Evolutionary conservation across 1,284 basidiomycete species (phyloP).

Genomic region (Ustilago hordei): DNA sequence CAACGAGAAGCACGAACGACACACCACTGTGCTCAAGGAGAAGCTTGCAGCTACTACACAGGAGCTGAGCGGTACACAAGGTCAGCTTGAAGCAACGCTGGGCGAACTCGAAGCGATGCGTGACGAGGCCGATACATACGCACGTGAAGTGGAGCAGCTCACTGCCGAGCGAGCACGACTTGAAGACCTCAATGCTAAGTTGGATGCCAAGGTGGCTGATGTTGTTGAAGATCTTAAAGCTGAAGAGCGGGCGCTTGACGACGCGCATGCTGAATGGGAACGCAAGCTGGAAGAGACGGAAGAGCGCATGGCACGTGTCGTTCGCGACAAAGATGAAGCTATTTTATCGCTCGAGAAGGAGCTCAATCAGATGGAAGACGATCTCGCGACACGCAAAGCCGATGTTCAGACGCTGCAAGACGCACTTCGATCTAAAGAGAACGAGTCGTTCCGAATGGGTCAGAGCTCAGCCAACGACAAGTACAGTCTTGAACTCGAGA

Average conservation of each 20-base stretch:
- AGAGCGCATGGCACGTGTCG: constrained; percentile 50
- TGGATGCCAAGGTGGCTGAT: constrained; percentile 65
- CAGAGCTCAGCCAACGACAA: constrained; percentile 84
- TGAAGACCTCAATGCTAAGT: constrained; percentile 55
- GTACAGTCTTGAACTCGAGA: constrained; percentile 89
- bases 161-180: constrained; percentile 41
- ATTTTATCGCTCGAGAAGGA: constrained; percentile 59
- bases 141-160: constrained; percentile 50
- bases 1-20: constrained; percentile 57
- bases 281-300: constrained; percentile 67
- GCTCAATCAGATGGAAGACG: constrained; percentile 52
- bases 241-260: constrained; percentile 70
- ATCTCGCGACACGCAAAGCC: constrained; percentile 48
- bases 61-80: constrained; percentile 39
- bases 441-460: constrained; percentile 77
- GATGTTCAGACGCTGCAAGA: constrained; percentile 74
- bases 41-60: constrained; percentile 34
- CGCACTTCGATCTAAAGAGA: constrained; percentile 76
- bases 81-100: constrained; percentile 42
- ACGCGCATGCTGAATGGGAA: constrained; percentile 70
- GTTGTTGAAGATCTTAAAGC: constrained; percentile 70
- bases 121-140: constrained; percentile 50
- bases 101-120: constrained; percentile 54
- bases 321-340: constrained; percentile 61
- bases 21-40: constrained; percentile 50